Evolutionary conservation across 352 stramenopile genomes (phyloP), one percentile per base, ranked within the genome.

Genomic region (Phytophthora pluvialis): DNA sequence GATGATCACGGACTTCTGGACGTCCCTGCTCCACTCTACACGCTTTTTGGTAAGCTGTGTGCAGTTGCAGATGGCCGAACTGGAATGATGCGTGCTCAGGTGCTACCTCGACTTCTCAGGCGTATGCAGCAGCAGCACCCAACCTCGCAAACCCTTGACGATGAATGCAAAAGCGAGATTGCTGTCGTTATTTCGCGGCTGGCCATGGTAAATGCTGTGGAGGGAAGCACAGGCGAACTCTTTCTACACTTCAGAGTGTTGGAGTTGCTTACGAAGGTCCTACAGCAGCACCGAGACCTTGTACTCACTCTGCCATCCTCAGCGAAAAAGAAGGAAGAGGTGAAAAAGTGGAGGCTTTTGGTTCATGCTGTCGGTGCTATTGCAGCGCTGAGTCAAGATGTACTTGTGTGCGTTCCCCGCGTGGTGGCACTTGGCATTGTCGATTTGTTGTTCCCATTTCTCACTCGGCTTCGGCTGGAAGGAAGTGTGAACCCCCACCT

Each of bases 191-290:
- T 92, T 36, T 70, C 70, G 5, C 70, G 63, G 5, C 57, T 92
- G 5, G 77, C 83, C 1, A 82, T 83, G 69, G 66, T 73, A n/a
- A 87, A 85, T 50, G 58, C 73, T 3, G 58, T 77, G 4, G 83
- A 92, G 52, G 83, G 83, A 16, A 89, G 86, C 52, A 85, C 79
- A 15, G 86, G 78, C 39, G 83, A 92, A 49, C 60, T 90, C 49
- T 92, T 92, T 61, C 33, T 90, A 3, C 76, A 89, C 51, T 92
- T 88, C 25, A 63, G 74, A 38, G 83, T 89, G 3, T 51, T 90
- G 7, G 83, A 90, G 11, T 32, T 85, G 16, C 69, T 91, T 15
- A 29, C 64, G 32, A 57, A 75, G 15, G 39, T 84, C 8, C 39
- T 77, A 1, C 36, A 73, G 5, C 60, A 69, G n/a, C 60, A 58